Base-by-base conservation (phyloP, 495 filamentous ascomycete species). In the Penicillium odoratum region DNA sequence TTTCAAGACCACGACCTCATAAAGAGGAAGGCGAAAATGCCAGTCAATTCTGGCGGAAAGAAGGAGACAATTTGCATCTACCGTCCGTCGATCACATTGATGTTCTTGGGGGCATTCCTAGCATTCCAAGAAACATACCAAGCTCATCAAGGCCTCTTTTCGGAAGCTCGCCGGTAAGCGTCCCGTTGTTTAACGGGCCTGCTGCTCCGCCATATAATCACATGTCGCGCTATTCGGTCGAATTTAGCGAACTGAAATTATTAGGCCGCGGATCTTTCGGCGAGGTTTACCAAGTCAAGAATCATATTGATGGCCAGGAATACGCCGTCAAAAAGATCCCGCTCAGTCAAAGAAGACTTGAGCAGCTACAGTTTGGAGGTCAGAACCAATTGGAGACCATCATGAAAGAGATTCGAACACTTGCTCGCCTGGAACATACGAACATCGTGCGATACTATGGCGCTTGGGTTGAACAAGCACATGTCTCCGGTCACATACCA, bases 271-370 rank as follows among this genome's bases (percentile, higher is more conserved):
- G 81, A 5, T 80, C 78, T 2, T 83, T 81, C 54, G 81, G 80
- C 5, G 75, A 80, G 28, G 81, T 83, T 7, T 82, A 78, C 51
- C 75, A 81, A 43, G 81, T 77, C 38, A 74, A 61, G 15, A 80
- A 83, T 45, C 74, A 77, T 38, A 74, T 83, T 6, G 81, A 83
- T 51, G 76, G 74, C 3, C 78, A 78, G 50, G 66, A 71, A 34
- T 83, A 83, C 56, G 81, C 81, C 0, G 68, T 83, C 48, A 83
- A 83, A 58, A 83, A 81, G 55, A 78, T 83, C 10, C 75, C 78
- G 11, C 67, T 83, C 13, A 80, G 74, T 31, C 73, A 78, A 36
- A 72, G 63, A 55, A 71, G 79, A 10, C 67, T 81, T 9, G 71
- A 77, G 33, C 71, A 80, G 54, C 59, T 82, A 44, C 74, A 76